A percentile compares a stretch with the other conserved stretches of the same genome.
These are phyloP conservation scores for Chaetomium tenue DNA, from an alignment of 495 filamentous ascomycete genomes.

Conservation along the genomic window DNA sequence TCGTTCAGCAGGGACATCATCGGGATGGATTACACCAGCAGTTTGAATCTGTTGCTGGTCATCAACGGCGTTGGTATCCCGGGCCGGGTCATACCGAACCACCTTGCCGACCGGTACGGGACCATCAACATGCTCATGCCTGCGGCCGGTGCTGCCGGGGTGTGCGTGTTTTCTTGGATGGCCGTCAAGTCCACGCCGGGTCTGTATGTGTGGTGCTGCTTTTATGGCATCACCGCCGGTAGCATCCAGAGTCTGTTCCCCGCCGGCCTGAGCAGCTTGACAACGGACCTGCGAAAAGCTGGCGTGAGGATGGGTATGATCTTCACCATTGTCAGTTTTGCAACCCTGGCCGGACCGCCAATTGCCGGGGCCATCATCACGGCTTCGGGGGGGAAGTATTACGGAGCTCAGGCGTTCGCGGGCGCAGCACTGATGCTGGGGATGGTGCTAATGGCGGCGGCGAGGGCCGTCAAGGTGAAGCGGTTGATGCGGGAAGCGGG, in stretches of 20 bases:
- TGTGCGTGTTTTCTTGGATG: slow-evolving; percentile 63
- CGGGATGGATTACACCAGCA: slow-evolving; percentile 48
- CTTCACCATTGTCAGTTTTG: slow-evolving; percentile 71
- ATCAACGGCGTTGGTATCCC: slow-evolving; percentile 68
- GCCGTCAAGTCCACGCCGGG: slow-evolving; percentile 50
- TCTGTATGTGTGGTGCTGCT: slow-evolving; percentile 59
- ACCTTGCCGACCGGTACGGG: slow-evolving; percentile 59
- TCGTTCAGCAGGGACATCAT: slow-evolving; percentile 56
- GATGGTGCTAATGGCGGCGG: slow-evolving; percentile 43
- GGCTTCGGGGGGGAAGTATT: slow-evolving; percentile 54
- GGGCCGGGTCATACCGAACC: slow-evolving; percentile 63
- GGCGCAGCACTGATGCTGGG: slow-evolving; percentile 50
- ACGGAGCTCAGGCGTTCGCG: slow-evolving; percentile 63
- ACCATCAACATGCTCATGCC: slow-evolving; percentile 64
- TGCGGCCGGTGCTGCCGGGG: slow-evolving; percentile 50
- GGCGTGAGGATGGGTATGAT: slow-evolving; percentile 79
- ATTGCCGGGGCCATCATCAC: slow-evolving; percentile 68
- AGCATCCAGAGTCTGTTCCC: slow-evolving; percentile 69
- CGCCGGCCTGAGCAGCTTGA: slow-evolving; percentile 59
- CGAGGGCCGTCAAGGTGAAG: slow-evolving; percentile 38
- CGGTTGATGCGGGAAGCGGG: slow-evolving; percentile 18
- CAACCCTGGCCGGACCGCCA: slow-evolving; percentile 70
- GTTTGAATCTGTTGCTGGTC: slow-evolving; percentile 67
- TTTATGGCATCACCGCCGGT: slow-evolving; percentile 66
- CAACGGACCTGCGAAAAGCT: slow-evolving; percentile 62